Conservation (phyloP, 768 basidiomycete species). For the Sutorius australiensis region DNA sequence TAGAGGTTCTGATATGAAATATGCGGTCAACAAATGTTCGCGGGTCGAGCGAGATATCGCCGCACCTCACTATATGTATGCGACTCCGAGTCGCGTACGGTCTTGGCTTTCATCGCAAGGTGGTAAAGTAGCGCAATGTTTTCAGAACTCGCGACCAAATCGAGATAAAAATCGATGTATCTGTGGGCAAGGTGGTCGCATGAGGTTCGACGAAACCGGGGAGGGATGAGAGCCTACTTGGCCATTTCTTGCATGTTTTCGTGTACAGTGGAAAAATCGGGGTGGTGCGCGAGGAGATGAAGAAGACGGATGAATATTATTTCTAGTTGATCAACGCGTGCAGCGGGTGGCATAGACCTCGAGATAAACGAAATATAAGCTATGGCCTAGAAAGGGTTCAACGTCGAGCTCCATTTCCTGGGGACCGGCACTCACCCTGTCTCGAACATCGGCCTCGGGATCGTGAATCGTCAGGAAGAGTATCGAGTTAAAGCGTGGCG, state of each 20-base stretch:
- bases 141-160: constrained; percentile 70
- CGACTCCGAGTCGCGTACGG: constrained; percentile 75
- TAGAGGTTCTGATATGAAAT: constrained; percentile 68
- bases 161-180: constrained; percentile 87
- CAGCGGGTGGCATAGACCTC: constrained; percentile 45
- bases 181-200: constrained; percentile 36
- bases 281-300: constrained; percentile 89
- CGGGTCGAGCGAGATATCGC: not conserved
- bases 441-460: constrained; percentile 78
- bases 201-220: not conserved
- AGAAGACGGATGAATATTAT: constrained; percentile 81
- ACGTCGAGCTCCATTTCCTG: not conserved
- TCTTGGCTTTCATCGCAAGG: constrained; percentile 79
- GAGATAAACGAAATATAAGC: constrained; percentile 53
- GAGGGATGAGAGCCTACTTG: constrained; percentile 49
- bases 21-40: not conserved
- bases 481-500: constrained; percentile 73
- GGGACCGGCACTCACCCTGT: constrained; percentile 43
- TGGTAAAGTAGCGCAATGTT: constrained; percentile 83
- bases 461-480: constrained; percentile 90
- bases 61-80: constrained; percentile 66
- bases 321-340: constrained; percentile 69
- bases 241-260: constrained; percentile 75
- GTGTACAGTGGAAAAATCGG: constrained; percentile 71
- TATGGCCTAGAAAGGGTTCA: constrained; percentile 42